Evolutionary conservation across 1,139 yeast genomes (phyloP), one percentile per base, ranked within the genome.

Genomic region (Yamadazyma triangularis): DNA sequence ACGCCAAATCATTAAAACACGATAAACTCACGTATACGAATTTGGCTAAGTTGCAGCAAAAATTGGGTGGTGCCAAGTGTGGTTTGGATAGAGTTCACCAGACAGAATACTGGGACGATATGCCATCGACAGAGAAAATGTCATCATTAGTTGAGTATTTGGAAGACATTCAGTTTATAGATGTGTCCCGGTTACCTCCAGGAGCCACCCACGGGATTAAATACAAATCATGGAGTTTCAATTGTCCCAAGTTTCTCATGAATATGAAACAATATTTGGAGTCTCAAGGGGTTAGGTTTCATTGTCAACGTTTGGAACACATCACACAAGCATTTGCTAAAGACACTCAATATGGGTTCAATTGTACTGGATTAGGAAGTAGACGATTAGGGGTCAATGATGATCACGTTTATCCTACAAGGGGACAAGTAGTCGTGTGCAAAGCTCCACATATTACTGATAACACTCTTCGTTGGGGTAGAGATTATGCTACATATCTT

Each of bases 321-420:
- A 64, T 82, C 28, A 52, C 69, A 8, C 77, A 79, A 42, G 85
- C 82, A 1, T 77, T 48, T 35, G 14, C 64, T 29, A 58, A 56
- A 8, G 39, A 31, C 9, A 67, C 77, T 5, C 59, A 62, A 27
- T 59, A 54, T 2, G 80, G 80, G 8, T 78, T 81, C 64, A 82
- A 82, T 46, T 81, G 89, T 52, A 64, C 84, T 0, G 93, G 89
- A n/a, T 59, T 78, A 23, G 84, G 86, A 2, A 78, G 88, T 5
- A 61, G 60, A 28, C 56, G 33, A 77, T 56, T 82, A 4, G 73
- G 75, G 11, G 81, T 78, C 25, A 57, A 60, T 15, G 88, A 81
- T 33, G 30, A 40, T 6, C 56, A 62, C 1, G 70, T 77, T 23
- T 77, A 73, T 41, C 86, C 89, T 9, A 74, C 80, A 1, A 61